Conservation (phyloP, 805 yeast species). For the Ogataea methanolica region DNA sequence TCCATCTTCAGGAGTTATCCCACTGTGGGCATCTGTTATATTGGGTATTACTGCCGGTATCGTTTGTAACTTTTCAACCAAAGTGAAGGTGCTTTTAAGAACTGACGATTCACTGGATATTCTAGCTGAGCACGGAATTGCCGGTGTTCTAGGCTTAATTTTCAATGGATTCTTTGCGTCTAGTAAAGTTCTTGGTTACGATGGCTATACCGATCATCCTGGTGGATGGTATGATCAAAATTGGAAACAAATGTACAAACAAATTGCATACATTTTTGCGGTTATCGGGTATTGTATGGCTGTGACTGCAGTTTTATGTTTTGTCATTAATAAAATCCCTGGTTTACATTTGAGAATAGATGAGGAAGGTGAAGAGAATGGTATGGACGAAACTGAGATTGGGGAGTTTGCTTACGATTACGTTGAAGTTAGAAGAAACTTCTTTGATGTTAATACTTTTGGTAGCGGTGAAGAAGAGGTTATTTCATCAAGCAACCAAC, state of each 20-base stretch:
- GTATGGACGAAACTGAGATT: conserved; percentile 94
- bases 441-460: conserved; percentile 38
- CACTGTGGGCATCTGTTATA: conserved; percentile 85
- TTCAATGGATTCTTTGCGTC: conserved; percentile 88
- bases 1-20: conserved; percentile 87
- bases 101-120: conserved; percentile 95
- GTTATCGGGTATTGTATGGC: conserved; percentile 68
- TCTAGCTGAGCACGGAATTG: conserved; percentile 98
- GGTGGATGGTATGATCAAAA: conserved; percentile 95
- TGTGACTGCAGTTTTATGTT: conserved; percentile 74
- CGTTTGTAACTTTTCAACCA: conserved; percentile 86
- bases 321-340: conserved; percentile 71
- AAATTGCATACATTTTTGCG: conserved; percentile 77
- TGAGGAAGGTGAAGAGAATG: conserved; percentile 81
- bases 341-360: conserved; percentile 75
- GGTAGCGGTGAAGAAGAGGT: not conserved
- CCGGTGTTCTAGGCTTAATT: conserved; percentile 86
- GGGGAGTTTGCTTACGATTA: conserved; percentile 99
- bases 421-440: conserved; percentile 94
- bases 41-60: conserved; percentile 79
- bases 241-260: conserved; percentile 88
- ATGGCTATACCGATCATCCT: conserved; percentile 72
- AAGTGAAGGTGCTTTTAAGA: conserved; percentile 70
- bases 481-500: not conserved
- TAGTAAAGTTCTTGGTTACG: conserved; percentile 84